Conservation (phyloP, 768 basidiomycete species). For the Panus rudis region DNA sequence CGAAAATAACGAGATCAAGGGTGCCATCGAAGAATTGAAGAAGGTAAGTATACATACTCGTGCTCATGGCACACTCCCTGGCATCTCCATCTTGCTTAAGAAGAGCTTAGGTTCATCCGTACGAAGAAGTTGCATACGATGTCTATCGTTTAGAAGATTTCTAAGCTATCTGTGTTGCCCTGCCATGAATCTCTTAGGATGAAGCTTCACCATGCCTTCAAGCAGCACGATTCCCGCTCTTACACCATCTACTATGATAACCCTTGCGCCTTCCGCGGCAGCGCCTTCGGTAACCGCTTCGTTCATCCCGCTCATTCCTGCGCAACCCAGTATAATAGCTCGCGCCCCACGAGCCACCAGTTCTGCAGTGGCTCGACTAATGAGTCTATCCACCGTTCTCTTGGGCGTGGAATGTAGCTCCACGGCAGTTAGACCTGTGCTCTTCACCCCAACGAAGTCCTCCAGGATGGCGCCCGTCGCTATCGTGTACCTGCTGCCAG, state of each 20-base stretch:
- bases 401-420: slow-evolving; percentile 24
- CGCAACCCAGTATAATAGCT: slow-evolving; percentile 18
- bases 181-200: slow-evolving; percentile 1
- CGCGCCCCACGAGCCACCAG: slow-evolving; percentile 15
- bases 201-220: slow-evolving; percentile 10
- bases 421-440: slow-evolving; percentile 27
- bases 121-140: slow-evolving; percentile 53
- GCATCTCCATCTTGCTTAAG: neutral
- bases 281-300: slow-evolving; percentile 12
- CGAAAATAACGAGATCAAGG: slow-evolving; percentile 28
- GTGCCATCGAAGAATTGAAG: slow-evolving; percentile 39
- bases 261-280: slow-evolving; percentile 4
- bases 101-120: slow-evolving; percentile 39
- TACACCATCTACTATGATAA: slow-evolving; percentile 14
- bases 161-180: slow-evolving; percentile 15
- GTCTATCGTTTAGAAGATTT: slow-evolving; percentile 44
- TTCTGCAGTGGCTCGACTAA: slow-evolving; percentile 20
- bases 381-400: slow-evolving; percentile 19
- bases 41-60: slow-evolving; percentile 27
- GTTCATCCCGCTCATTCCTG: slow-evolving; percentile 22
- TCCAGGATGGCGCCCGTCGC: slow-evolving; percentile 15
- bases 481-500: neutral
- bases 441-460: slow-evolving; percentile 26
- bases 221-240: slow-evolving; percentile 14
- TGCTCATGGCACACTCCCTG: neutral